A percentile compares a stretch with the other conserved stretches of the same genome.
Evolutionary conservation across 2,329 filamentous ascomycete genomes (phyloP).

Genomic region (Truncatella angustata): DNA sequence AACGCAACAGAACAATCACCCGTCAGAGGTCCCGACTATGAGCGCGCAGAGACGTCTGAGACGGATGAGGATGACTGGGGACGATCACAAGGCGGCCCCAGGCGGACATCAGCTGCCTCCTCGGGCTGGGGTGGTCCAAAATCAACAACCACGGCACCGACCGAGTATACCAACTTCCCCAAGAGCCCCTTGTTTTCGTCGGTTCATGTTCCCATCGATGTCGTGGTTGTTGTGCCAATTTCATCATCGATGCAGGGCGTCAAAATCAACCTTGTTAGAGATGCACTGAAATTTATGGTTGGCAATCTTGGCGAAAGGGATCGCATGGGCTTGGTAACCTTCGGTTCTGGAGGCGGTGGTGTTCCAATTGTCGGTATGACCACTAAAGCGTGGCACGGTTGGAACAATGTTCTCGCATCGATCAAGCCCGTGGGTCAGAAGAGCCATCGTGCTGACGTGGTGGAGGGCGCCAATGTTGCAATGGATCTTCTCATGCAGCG

Average conservation of each 20-base stretch:
- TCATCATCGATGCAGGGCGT: slow-evolving; percentile 99
- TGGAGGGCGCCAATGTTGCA: slow-evolving; percentile 94
- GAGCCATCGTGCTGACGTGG: slow-evolving; percentile 92
- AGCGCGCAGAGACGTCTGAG: slow-evolving; percentile 74
- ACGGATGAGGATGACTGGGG: slow-evolving; percentile 89
- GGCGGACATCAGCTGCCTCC: slow-evolving; percentile 76
- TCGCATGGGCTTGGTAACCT: slow-evolving; percentile 95
- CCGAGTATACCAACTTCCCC: slow-evolving; percentile 81
- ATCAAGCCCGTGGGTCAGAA: slow-evolving; percentile 95
- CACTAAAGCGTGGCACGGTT: slow-evolving; percentile 88
- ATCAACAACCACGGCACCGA: slow-evolving; percentile 84
- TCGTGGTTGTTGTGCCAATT: slow-evolving; percentile 94
- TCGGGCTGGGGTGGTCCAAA: slow-evolving; percentile 72
- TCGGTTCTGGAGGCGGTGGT: slow-evolving; percentile 89
- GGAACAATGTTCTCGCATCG: slow-evolving; percentile 80
- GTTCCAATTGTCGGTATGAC: slow-evolving; percentile 98
- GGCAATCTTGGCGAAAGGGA: slow-evolving; percentile 86
- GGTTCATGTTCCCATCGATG: slow-evolving; percentile 86
- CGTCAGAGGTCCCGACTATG: slow-evolving; percentile 71
- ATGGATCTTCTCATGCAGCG: slow-evolving; percentile 99
- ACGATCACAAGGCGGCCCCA: slow-evolving; percentile 48
- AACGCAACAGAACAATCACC: slow-evolving; percentile 67
- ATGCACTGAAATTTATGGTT: slow-evolving; percentile 90
- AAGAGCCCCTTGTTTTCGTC: slow-evolving; percentile 48
- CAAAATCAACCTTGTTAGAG: slow-evolving; percentile 91